Evolutionary conservation across 176 grass and related monocot genomes (phyloP).

Genomic region (Musa beccarii): DNA sequence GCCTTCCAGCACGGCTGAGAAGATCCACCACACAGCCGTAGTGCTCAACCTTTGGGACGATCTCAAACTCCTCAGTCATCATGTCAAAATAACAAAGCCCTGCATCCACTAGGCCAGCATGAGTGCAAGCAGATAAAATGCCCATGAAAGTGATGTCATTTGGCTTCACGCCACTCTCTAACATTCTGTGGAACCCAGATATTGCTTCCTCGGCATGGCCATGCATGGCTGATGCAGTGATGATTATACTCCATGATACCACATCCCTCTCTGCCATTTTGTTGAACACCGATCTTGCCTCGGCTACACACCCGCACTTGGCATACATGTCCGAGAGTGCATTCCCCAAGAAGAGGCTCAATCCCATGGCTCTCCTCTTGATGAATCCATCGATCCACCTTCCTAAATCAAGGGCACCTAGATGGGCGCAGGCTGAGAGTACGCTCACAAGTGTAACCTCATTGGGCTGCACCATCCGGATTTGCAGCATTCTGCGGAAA

Average conservation of each 20-base stretch:
- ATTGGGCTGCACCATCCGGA: slow-evolving; percentile 7
- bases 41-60: slow-evolving; percentile 30
- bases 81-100: slow-evolving; percentile 31
- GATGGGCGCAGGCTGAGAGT: slow-evolving; percentile 33
- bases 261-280: slow-evolving; percentile 22
- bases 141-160: slow-evolving; percentile 50
- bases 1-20: slow-evolving; percentile 28
- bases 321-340: slow-evolving; percentile 52
- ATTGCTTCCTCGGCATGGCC: slow-evolving; percentile 36
- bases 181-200: slow-evolving; percentile 26
- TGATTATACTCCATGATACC: slow-evolving; percentile 50
- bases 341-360: slow-evolving; percentile 28
- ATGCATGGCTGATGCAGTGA: slow-evolving; percentile 37
- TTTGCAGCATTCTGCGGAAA: slow-evolving; percentile 22
- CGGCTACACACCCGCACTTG: slow-evolving; percentile 37
- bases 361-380: background rate
- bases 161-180: background rate
- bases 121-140: slow-evolving; percentile 44
- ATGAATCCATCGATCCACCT: slow-evolving; percentile 21
- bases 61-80: slow-evolving; percentile 26
- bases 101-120: slow-evolving; percentile 30
- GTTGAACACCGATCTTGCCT: slow-evolving; percentile 23
- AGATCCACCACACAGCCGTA: slow-evolving; percentile 48
- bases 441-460: slow-evolving; percentile 30
- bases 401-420: slow-evolving; percentile 29